phyloP scores from a whole-genome alignment of 495 filamentous ascomycete genomes.

The Parmelia sp. region DNA sequence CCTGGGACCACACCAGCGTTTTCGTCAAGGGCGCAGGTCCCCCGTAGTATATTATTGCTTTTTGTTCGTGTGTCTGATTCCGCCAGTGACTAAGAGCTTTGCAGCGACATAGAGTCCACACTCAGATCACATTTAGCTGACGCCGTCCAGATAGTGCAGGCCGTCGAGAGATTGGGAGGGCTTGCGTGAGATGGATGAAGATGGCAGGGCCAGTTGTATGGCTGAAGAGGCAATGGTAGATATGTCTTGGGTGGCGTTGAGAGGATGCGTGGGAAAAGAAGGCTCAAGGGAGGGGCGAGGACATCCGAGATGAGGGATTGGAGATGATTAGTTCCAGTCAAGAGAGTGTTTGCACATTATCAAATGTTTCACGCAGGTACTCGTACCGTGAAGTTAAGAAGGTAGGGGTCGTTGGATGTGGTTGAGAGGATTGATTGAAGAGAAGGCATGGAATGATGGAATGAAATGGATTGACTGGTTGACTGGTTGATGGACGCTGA shows the following conservation, averaged over 20 bases:
- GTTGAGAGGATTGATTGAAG: not conserved
- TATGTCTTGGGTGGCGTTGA: slow-evolving; percentile 11
- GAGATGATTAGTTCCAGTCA: not conserved
- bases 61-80: not conserved
- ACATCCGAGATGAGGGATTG: not conserved
- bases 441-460: not conserved
- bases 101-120: not conserved
- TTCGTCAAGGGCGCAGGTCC: not conserved
- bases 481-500: not conserved
- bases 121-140: not conserved
- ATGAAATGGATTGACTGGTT: not conserved
- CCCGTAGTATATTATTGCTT: not conserved
- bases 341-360: not conserved
- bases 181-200: not conserved
- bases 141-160: not conserved
- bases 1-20: not conserved
- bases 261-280: not conserved
- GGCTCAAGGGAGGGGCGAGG: not conserved
- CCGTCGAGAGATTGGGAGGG: not conserved
- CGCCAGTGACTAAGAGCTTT: not conserved
- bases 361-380: too few species aligned
- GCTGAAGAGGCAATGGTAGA: not conserved
- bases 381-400: not conserved
- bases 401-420: not conserved
- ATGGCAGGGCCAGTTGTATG: not conserved